Percentiles rank a stretch among this genome's conserved stretches.
phyloP scores from a whole-genome alignment of 306 rosid species.

The Erythrophleum fordii region DNA sequence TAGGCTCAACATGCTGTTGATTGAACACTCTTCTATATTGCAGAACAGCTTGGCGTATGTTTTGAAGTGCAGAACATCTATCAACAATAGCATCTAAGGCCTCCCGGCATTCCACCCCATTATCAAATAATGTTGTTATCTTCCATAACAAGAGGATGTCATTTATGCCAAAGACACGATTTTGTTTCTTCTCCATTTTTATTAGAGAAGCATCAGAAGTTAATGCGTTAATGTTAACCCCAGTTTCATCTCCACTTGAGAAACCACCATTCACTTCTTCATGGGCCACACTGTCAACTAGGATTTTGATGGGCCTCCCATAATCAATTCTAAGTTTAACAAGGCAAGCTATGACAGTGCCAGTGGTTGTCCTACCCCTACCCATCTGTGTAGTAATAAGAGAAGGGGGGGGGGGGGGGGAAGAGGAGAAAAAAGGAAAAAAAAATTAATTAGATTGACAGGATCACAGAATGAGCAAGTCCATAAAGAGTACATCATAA shows the following conservation, averaged over 20 bases:
- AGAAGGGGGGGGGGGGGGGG: background rate
- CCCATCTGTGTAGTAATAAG: conserved; percentile 69
- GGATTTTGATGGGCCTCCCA: conserved; percentile 83
- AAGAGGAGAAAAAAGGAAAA: background rate
- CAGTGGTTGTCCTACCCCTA: conserved; percentile 93
- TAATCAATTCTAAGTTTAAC: conserved; percentile 83
- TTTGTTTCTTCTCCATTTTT: conserved; percentile 56
- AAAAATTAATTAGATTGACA: background rate
- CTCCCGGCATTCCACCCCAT: conserved; percentile 88
- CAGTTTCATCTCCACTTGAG: conserved; percentile 76
- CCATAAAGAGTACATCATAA: conserved; percentile 27
- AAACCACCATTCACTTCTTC: conserved; percentile 64
- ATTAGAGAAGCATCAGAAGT: conserved; percentile 41
- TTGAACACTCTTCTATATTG: conserved; percentile 77
- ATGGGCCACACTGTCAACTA: conserved; percentile 44
- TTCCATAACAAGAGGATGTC: conserved; percentile 90
- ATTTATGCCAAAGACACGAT: conserved; percentile 79
- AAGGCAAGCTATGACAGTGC: conserved; percentile 93
- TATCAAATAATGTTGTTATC: conserved; percentile 85
- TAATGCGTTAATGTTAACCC: conserved; percentile 47
- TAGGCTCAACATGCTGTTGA: conserved; percentile 86
- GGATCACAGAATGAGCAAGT: conserved; percentile 16
- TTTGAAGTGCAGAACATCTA: conserved; percentile 91
- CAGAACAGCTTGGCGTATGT: conserved; percentile 88
- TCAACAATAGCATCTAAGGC: conserved; percentile 91